phyloP scores from a whole-genome alignment of 805 yeast genomes.

The Lipomyces sp. region DNA sequence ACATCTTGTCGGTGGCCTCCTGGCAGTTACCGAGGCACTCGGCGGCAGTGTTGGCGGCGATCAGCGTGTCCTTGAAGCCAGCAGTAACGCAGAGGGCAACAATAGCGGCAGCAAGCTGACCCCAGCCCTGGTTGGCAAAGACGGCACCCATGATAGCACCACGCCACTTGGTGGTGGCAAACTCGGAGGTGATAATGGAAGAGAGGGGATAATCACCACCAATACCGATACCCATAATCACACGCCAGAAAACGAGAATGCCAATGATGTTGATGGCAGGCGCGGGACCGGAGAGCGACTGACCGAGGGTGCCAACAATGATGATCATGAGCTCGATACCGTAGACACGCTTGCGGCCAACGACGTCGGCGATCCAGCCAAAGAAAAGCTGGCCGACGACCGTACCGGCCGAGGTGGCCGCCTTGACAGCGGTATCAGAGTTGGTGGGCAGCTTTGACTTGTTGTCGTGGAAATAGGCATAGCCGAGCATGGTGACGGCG shows the following conservation, averaged over 20 bases:
- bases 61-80: slow-evolving; percentile 65
- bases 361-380: slow-evolving; percentile 74
- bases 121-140: slow-evolving; percentile 96
- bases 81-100: slow-evolving; percentile 74
- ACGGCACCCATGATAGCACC: slow-evolving; percentile 97
- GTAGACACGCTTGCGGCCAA: slow-evolving; percentile 84
- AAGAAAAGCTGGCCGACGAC: slow-evolving; percentile 86
- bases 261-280: slow-evolving; percentile 46
- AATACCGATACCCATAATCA: slow-evolving; percentile 90
- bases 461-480: slow-evolving; percentile 66
- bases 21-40: slow-evolving; percentile 66
- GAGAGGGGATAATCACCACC: slow-evolving; percentile 97
- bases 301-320: slow-evolving; percentile 74
- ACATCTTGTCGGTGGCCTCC: slow-evolving; percentile 85
- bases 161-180: slow-evolving; percentile 93
- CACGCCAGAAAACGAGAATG: slow-evolving; percentile 71
- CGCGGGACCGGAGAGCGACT: slow-evolving; percentile 69
- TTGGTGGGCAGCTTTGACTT: slow-evolving; percentile 58
- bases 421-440: slow-evolving; percentile 73
- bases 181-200: slow-evolving; percentile 89
- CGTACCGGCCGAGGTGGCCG: slow-evolving; percentile 90
- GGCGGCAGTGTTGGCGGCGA: slow-evolving; percentile 50
- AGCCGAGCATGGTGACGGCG: slow-evolving; percentile 73
- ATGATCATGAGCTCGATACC: slow-evolving; percentile 83
- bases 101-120: slow-evolving; percentile 85